Percentiles rank a stretch among this genome's conserved stretches.
These are phyloP conservation scores for Leccinum fibrillosum DNA, from an alignment of 768 basidiomycete species.

Conservation along the genomic window DNA sequence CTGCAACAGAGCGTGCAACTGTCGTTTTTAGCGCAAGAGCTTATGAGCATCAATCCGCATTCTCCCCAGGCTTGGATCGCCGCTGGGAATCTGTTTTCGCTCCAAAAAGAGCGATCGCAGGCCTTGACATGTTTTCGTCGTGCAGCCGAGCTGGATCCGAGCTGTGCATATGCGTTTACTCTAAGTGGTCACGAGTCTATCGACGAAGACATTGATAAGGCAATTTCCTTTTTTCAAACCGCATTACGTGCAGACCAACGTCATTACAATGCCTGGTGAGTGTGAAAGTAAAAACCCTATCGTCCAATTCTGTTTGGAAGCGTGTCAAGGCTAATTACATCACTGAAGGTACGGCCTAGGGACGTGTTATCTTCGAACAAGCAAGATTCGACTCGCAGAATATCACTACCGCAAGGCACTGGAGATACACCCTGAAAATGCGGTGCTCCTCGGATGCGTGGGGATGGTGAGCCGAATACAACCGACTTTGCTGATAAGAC, in stretches of 20 bases:
- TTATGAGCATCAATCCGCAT: slow-evolving; percentile 79
- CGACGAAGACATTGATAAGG: slow-evolving; percentile 92
- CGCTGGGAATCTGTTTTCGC: slow-evolving; percentile 91
- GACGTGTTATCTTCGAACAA: slow-evolving; percentile 92
- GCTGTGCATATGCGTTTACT: slow-evolving; percentile 94
- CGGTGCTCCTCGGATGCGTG: slow-evolving; percentile 93
- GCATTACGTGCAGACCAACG: slow-evolving; percentile 88
- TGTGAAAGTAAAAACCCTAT: slow-evolving; percentile 14
- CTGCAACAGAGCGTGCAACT: slow-evolving; percentile 79
- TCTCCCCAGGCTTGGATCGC: slow-evolving; percentile 94
- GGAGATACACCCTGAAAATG: slow-evolving; percentile 91
- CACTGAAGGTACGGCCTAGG: slow-evolving; percentile 92
- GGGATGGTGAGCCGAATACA: slow-evolving; percentile 75
- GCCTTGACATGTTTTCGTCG: slow-evolving; percentile 93
- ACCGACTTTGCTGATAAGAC: slow-evolving; percentile 18
- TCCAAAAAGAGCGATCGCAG: slow-evolving; percentile 91
- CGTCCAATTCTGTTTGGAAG: not conserved
- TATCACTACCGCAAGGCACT: slow-evolving; percentile 94
- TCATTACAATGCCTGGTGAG: slow-evolving; percentile 98
- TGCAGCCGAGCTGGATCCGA: slow-evolving; percentile 83
- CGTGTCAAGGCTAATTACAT: slow-evolving; percentile 23
- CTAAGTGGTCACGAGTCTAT: slow-evolving; percentile 96
- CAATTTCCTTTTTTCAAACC: slow-evolving; percentile 86
- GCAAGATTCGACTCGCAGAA: slow-evolving; percentile 89
- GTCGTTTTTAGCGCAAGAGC: slow-evolving; percentile 90